Evolutionary conservation across 2,329 filamentous ascomycete species (phyloP).

Genomic region (Dothistroma pini): DNA sequence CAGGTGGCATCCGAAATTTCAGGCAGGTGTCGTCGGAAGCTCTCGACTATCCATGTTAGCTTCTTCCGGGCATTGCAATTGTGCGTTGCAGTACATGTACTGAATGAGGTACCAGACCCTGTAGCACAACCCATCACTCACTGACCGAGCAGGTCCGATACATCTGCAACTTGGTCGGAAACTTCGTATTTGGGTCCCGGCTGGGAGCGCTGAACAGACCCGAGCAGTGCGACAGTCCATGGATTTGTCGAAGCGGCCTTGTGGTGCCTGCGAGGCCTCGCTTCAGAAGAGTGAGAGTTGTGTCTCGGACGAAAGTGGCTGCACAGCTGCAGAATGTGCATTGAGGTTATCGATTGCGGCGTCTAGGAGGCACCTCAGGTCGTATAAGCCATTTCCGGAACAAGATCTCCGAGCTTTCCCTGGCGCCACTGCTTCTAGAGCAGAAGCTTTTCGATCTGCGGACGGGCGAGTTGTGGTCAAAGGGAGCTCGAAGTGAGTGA

Average conservation of each 20-base stretch:
- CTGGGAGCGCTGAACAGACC: background rate
- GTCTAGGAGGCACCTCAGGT: background rate
- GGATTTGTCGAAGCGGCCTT: background rate
- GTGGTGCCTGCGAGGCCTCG: too few relatives aligned
- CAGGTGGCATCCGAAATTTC: too few relatives aligned
- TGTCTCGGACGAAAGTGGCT: too few relatives aligned
- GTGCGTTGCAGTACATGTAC: background rate
- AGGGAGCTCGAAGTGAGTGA: too few relatives aligned
- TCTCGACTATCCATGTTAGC: background rate
- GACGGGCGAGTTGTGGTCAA: too few relatives aligned
- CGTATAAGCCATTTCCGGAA: background rate
- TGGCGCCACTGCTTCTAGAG: too few relatives aligned
- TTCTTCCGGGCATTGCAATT: background rate
- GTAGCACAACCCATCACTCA: background rate
- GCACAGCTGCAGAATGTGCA: background rate
- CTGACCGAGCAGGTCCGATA: background rate
- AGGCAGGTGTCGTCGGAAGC: too few relatives aligned
- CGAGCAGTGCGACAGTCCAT: background rate
- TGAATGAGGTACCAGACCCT: background rate
- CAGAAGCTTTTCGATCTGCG: too few relatives aligned
- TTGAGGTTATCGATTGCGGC: background rate
- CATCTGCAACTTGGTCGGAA: background rate
- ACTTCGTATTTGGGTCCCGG: background rate
- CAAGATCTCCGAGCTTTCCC: background rate
- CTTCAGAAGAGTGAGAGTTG: too few relatives aligned